Conservation (phyloP, 2,329 filamentous ascomycete genomes). For the Talaromyces albobiverticillius region DNA sequence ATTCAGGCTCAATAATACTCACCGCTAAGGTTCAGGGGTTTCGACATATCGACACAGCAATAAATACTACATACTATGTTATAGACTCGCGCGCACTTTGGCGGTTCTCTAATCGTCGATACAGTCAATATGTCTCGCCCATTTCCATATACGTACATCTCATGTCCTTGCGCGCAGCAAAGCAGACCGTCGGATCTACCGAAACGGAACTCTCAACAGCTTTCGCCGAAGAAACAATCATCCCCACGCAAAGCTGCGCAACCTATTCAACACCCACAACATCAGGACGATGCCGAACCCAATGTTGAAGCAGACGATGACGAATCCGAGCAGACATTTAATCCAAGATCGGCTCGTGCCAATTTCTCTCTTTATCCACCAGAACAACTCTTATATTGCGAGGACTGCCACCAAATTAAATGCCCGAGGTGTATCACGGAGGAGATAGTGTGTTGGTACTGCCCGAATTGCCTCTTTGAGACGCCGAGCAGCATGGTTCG, state of each 20-base stretch:
- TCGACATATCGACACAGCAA: background rate
- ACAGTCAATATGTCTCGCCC: constrained; percentile 52
- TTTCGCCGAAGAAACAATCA: constrained; percentile 30
- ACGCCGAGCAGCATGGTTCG: constrained; percentile 90
- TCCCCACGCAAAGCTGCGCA: constrained; percentile 18
- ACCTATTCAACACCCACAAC: constrained; percentile 21
- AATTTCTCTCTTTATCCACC: constrained; percentile 92
- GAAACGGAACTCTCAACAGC: constrained; percentile 36
- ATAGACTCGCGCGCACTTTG: background rate
- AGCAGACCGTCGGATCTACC: constrained; percentile 39
- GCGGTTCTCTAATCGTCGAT: background rate
- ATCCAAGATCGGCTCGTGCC: constrained; percentile 77
- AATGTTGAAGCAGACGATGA: constrained; percentile 76
- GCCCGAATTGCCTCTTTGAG: constrained; percentile 92
- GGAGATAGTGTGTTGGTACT: constrained; percentile 93
- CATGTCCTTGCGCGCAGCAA: constrained; percentile 59
- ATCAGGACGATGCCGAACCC: constrained; percentile 30
- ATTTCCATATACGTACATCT: constrained; percentile 64
- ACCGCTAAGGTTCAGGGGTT: constrained; percentile 1
- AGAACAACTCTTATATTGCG: constrained; percentile 92
- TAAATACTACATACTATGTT: background rate
- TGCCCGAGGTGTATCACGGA: constrained; percentile 89
- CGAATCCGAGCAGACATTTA: constrained; percentile 61
- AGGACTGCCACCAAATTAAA: constrained; percentile 94
- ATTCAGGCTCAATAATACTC: background rate